phyloP scores from a whole-genome alignment of 2,329 filamentous ascomycete genomes.

The Neonectria sp. region DNA sequence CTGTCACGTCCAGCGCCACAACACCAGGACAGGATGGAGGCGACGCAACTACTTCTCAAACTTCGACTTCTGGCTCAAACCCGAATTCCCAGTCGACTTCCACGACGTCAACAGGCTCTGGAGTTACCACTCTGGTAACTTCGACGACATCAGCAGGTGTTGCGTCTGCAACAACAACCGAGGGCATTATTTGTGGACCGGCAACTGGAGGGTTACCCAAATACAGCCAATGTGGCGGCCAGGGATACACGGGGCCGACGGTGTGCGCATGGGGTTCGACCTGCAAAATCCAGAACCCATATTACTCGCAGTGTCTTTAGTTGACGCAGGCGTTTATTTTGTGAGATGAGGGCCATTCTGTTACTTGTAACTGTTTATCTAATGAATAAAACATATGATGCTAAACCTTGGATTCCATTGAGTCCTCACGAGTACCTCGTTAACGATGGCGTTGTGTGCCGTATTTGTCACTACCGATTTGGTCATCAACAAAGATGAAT shows the following conservation, averaged over 20 bases:
- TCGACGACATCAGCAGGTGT: constrained; percentile 13
- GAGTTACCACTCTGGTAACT: constrained; percentile 33
- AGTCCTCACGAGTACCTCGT: background rate
- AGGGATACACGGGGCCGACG: constrained; percentile 16
- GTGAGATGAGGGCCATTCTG: background rate
- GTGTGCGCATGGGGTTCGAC: constrained; percentile 37
- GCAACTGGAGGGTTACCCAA: constrained; percentile 37
- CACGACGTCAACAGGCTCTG: background rate
- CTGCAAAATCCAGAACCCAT: constrained; percentile 32
- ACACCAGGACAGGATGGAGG: constrained; percentile 27
- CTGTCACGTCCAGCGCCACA: constrained; percentile 41
- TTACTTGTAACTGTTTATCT: background rate
- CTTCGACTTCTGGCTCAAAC: background rate
- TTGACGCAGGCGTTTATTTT: background rate
- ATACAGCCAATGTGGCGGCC: constrained; percentile 42
- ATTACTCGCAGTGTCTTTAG: constrained; percentile 42
- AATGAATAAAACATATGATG: background rate
- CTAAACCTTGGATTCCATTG: background rate
- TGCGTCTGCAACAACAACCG: constrained; percentile 8
- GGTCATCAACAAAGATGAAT: too few species aligned
- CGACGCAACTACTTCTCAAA: background rate
- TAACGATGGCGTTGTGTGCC: background rate
- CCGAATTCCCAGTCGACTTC: background rate
- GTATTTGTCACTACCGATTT: too few species aligned
- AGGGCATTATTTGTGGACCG: constrained; percentile 39